Evolutionary conservation across 1,139 yeast genomes (phyloP), one percentile per base, ranked within the genome.

Genomic region (Meyerozyma sp.): DNA sequence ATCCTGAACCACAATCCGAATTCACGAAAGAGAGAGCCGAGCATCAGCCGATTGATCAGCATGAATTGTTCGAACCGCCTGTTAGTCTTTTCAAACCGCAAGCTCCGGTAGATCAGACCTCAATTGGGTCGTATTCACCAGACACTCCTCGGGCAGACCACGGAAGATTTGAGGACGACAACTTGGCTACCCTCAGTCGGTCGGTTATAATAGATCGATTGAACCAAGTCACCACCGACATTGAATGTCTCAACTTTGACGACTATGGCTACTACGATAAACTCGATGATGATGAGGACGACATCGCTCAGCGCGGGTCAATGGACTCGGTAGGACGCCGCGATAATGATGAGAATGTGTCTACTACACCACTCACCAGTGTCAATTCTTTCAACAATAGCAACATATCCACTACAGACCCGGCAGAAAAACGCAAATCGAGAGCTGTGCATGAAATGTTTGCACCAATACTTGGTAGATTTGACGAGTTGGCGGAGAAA

Each of bases 401-500:
- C 16, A 41, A 41, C 40, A 16, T 39, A 14, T 26, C 37, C n/a
- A 21, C 36, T 8, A 42, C 49, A 1, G 43, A 44, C 2, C 16
- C 46, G 14, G 40, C 40, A 14, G 56, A 51, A 13, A 52, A 57
- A 44, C 47, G 72, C 16, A 64, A 66, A 45, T 59, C 63, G 44
- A 64, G 63, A 50, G 71, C 73, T 2, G 70, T 70, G 16, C 66
- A 66, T 25, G 65, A 65, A 30, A 62, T 78, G 48, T 79, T 78
- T 58, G 62, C 69, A 50, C 81, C 81, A 2, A 62, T 80, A 7
- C 62, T 79, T 42, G 62, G 62, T 13, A 73, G 70, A 51, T 68
- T 80, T 51, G 79, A 77, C 46, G 66, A 63, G 42, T 59, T 79
- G 40, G 75, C 76, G 1, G 74, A 69, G 43, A 68, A 66, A 52